Base-by-base conservation (phyloP, 2,329 filamentous ascomycete genomes). In the Hypoxylon sp. region DNA sequence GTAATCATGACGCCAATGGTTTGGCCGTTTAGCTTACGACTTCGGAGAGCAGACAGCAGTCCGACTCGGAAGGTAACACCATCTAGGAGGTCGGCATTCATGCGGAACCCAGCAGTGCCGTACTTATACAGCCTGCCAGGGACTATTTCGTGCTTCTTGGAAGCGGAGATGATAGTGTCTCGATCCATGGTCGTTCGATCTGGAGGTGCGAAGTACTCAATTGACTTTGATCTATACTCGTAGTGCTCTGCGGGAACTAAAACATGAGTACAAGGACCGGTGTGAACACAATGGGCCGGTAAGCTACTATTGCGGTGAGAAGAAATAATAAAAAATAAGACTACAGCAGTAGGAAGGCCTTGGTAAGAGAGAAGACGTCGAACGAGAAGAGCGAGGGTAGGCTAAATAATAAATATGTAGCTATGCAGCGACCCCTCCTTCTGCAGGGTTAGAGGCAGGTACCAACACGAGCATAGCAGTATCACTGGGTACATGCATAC, bases 1-100 rank as follows among this genome's bases (percentile, higher is more conserved):
- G 92, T 97, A 75, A 97, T 90, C 92, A 97, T 97, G 67, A 99
- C 89, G 71, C 95, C 95, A 71, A 99, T 96, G 69, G 91, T 89
- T 79, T 96, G 91, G 64, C 92, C 89, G 74, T 89, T 88, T 68
- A 96, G 86, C 78, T 95, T 96, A 73, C 92, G 90, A 65, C 92
- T 97, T 63, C 95, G 89, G 48, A 98, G 84, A 54, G 90, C 87
- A 26, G 95, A 91, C 55, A 97, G 86, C 60, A 99, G 85, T 48
- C 94, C 95, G 65, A 97, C 93, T 42, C 93, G 89, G 78, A 94
- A 97, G 67, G 96, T 86, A 63, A 99, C 92, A 29, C 92, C 95
- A 73, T 96, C 91, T 69, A 98, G 89, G 54, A 96, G 84, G 69
- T 92, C 88, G 26, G 86, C 84, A 72, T 83, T 84, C 86, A 88